phyloP scores from a whole-genome alignment of 805 yeast genomes.

The Debaryomyces hansenii region DNA sequence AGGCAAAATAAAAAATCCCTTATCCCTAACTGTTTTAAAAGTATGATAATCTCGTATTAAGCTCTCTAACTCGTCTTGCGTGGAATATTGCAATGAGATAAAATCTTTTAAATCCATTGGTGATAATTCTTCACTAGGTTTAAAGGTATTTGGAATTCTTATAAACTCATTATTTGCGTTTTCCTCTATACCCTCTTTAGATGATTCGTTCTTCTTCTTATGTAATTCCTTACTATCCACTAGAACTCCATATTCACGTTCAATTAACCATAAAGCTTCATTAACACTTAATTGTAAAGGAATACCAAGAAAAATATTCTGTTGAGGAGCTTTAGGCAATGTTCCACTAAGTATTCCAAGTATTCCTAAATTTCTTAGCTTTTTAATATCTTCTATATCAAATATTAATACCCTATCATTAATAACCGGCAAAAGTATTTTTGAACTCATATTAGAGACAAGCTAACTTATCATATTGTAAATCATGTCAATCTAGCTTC shows the following conservation, averaged over 20 bases:
- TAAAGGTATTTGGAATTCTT: neutral
- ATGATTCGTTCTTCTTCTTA: neutral
- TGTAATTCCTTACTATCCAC: slow-evolving; percentile 38
- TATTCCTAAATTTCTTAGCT: slow-evolving; percentile 61
- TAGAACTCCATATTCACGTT: slow-evolving; percentile 40
- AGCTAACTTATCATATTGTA: neutral
- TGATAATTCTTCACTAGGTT: neutral
- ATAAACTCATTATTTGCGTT: neutral
- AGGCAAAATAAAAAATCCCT: slow-evolving; percentile 65
- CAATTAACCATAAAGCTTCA: slow-evolving; percentile 69
- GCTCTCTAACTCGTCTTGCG: slow-evolving; percentile 1
- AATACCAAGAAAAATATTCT: slow-evolving; percentile 79
- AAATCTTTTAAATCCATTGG: neutral
- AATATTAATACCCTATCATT: slow-evolving; percentile 57
- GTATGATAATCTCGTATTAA: slow-evolving; percentile 10
- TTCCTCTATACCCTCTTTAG: neutral
- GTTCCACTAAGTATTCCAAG: slow-evolving; percentile 83
- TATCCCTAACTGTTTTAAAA: slow-evolving; percentile 41
- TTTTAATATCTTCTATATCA: slow-evolving; percentile 51
- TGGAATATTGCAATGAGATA: neutral
- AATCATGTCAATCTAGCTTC: neutral
- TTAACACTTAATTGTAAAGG: slow-evolving; percentile 75
- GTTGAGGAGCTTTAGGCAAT: slow-evolving; percentile 89
- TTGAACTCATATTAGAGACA: neutral
- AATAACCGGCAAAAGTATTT: slow-evolving; percentile 31